Base-by-base conservation (phyloP, 306 rosid species). In the Vigna mungo region DNA sequence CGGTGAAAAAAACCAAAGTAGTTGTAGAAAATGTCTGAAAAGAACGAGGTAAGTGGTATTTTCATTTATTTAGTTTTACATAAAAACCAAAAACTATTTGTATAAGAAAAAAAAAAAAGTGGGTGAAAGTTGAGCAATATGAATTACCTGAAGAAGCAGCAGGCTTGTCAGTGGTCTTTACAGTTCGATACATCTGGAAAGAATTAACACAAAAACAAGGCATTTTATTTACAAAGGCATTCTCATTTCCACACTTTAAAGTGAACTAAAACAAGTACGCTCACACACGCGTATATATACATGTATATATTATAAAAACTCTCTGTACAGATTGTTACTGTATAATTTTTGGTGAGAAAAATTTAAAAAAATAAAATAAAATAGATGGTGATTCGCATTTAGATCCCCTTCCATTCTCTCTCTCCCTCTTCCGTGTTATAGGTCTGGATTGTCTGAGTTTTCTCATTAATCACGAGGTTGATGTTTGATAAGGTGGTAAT, bases 61-160 rank as follows among this genome's bases (percentile, higher is more conserved):
- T 67, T 68, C 30, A 20, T 46, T 60, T 60, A 15, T 46, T 71
- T 15, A 46, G 17, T 34, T 64, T 44, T 55, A 25, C 37, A 39
- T 27, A 16, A 54, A 49, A 66, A 20, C 1, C 1, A 49, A 67
- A 44, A 47, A 14, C 0, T 17, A 17, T 25, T 66, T 27, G 18
- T 52, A 7, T 8, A 32, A 54, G 30, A 30, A 20, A 48, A 55
- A 36, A 44, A 79, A 62, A 51, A 53, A 47, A 78, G 59, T 13
- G 2, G 73, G 34, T 47, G 37, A 80, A 61, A 83, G 56, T 55
- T 83, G 72, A 88, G 74, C 90, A 88, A 82, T 83, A 65, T 76
- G 89, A 91, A 91, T 91, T 91, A 93, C 98, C 98, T 84, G 98
- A 90, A 62, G 97, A 93, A 76, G 94, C 94, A 9, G 94, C 91